phyloP scores from a whole-genome alignment of 768 basidiomycete genomes.

The Kwoniella shandongensis region DNA sequence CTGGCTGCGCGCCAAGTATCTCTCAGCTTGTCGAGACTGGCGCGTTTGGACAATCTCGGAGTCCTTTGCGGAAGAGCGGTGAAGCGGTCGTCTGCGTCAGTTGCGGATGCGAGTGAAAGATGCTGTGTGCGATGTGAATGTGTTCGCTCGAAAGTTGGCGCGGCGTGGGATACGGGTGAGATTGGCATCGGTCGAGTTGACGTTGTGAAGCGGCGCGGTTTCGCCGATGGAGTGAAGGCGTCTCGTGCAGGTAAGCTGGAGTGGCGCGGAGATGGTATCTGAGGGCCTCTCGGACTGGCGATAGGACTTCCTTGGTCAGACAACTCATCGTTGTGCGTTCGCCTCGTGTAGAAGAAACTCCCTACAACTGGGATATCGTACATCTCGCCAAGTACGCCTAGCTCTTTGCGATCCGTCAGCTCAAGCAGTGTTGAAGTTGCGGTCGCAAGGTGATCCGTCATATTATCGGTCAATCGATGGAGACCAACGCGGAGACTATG shows the following conservation, averaged over 20 bases:
- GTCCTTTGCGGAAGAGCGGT: constrained; percentile 41
- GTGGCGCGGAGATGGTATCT: background rate
- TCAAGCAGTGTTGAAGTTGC: constrained; percentile 32
- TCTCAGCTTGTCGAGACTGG: constrained; percentile 26
- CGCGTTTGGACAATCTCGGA: constrained; percentile 32
- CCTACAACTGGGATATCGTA: constrained; percentile 41
- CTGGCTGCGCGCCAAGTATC: constrained; percentile 2
- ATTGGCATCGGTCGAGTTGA: constrained; percentile 1
- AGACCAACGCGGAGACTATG: constrained; percentile 32
- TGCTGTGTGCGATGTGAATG: constrained; percentile 15
- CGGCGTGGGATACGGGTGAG: too few species aligned
- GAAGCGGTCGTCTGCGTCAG: constrained; percentile 32
- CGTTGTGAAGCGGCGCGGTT: too few species aligned
- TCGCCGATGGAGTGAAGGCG: too few species aligned
- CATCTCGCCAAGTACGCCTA: constrained; percentile 41
- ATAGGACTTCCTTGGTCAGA: too few species aligned
- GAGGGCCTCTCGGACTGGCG: too few species aligned
- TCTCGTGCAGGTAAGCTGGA: too few species aligned
- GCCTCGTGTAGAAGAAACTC: constrained; percentile 19
- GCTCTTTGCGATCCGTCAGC: constrained; percentile 32
- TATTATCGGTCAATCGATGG: constrained; percentile 26
- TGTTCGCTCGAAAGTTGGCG: background rate
- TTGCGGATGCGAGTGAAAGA: constrained; percentile 14
- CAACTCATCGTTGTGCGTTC: background rate
- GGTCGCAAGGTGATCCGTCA: constrained; percentile 37